Evolutionary conservation across 2,329 filamentous ascomycete species (phyloP), one percentile per base, ranked within the genome.

Genomic region (Cordyceps cateniannulata): DNA sequence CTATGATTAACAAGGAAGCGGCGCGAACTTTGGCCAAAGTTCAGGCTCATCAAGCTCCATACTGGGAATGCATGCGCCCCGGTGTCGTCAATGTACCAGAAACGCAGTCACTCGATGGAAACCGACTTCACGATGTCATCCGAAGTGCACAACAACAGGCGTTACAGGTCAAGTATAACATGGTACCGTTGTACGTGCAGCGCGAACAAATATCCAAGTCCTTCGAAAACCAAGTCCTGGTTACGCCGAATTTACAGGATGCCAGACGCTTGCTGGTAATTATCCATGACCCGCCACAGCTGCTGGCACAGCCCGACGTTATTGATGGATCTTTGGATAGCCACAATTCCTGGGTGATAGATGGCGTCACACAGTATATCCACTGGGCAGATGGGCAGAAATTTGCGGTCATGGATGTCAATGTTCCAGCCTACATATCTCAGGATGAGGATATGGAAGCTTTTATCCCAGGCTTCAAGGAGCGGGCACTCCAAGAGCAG

Each of bases 321-420:
- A 73, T 87, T n/a, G 89, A 90, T 57, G 89, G 89, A 59, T 84
- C 81, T 40, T 75, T 96, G 5, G 89, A 95, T 66, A 76, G 89
- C 1, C 92, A 97, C 69, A 96, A 97, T 69, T 85, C 89, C 6
- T 96, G 90, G 85, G 79, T 97, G 68, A 93, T 96, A 76, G 93
- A 98, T 79, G 83, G 85, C 53, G 83, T 92, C 51, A 85, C 86
- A 69, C 83, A 86, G 29, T 97, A 96, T 71, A 85, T 97, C 64
- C 86, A 89, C 62, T 96, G 92, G 91, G 91, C 91, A 0, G 74
- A 87, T 22, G 76, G 81, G n/a, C 83, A 91, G 62, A 85, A 83
- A 18, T 96, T 93, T 68, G 91, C 86, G 1, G 85, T 98, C 24
- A 89, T 99, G 67, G 95, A 99, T 71, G 84, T 96, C 62, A 98